These are phyloP conservation scores for Debaryomycetaceae sp. DNA, from an alignment of 1,139 yeast species.

Conservation along the genomic window DNA sequence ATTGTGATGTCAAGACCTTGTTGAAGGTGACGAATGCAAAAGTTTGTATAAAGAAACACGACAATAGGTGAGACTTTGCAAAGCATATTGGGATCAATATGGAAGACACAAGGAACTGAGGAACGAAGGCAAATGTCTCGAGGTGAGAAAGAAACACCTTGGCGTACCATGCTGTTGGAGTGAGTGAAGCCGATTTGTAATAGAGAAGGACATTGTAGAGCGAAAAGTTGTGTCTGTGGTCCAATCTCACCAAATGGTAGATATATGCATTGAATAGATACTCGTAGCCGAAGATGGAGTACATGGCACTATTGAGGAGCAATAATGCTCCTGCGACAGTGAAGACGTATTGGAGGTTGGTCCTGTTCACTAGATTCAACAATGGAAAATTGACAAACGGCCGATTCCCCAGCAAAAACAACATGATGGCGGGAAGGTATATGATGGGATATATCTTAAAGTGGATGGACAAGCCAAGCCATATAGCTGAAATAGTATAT, in stretches of 20 bases:
- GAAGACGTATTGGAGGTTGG: constrained; percentile 44
- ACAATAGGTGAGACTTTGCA: constrained; percentile 51
- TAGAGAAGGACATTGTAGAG: constrained; percentile 78
- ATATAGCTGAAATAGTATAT: constrained; percentile 52
- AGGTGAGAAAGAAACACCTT: constrained; percentile 10
- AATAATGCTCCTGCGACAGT: constrained; percentile 42
- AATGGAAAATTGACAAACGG: constrained; percentile 27
- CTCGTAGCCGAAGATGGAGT: constrained; percentile 63
- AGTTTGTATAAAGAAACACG: constrained; percentile 82
- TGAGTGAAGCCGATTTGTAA: constrained; percentile 45
- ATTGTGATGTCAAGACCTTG: constrained; percentile 92
- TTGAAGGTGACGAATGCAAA: constrained; percentile 86
- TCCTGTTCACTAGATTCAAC: constrained; percentile 36
- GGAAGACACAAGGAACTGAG: constrained; percentile 66
- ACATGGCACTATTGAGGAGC: constrained; percentile 56
- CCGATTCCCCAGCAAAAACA: constrained; percentile 19
- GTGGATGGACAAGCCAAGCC: constrained; percentile 79
- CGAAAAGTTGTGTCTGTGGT: constrained; percentile 93
- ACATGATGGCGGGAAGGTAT: constrained; percentile 58
- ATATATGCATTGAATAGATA: constrained; percentile 77
- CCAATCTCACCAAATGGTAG: constrained; percentile 79
- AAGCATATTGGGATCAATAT: constrained; percentile 58
- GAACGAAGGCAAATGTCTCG: constrained; percentile 69
- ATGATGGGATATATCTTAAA: constrained; percentile 90
- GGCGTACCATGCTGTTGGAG: not conserved